These are phyloP conservation scores for Cyamopsis tetragonoloba DNA, from an alignment of 306 rosid species.

Conservation along the genomic window DNA sequence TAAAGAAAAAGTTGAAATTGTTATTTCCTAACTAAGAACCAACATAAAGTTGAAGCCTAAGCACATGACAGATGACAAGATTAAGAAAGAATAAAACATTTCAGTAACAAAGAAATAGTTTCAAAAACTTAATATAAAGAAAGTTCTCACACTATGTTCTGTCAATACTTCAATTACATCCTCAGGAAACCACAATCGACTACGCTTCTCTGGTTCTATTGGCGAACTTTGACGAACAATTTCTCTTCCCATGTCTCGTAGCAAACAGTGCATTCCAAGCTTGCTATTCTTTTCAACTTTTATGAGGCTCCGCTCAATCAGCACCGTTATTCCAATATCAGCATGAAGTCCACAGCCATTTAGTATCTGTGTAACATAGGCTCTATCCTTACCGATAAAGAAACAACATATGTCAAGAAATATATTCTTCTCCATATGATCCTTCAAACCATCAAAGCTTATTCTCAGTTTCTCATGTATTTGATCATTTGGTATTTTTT, in stretches of 20 bases:
- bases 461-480: conserved; percentile 10
- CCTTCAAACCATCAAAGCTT: background rate
- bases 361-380: background rate
- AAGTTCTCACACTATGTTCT: background rate
- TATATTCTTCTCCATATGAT: background rate
- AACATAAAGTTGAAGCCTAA: too few species aligned
- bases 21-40: too few species aligned
- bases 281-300: background rate
- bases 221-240: background rate
- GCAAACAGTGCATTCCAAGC: conserved; percentile 8
- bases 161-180: background rate
- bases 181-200: background rate
- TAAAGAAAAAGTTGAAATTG: too few species aligned
- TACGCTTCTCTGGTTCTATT: background rate
- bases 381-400: conserved; percentile 23
- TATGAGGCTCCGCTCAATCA: conserved; percentile 20
- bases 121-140: background rate
- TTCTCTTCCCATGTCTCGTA: conserved; percentile 33
- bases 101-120: background rate
- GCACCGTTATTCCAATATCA: conserved; percentile 14
- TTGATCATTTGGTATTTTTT: conserved; percentile 4
- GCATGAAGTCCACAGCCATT: conserved; percentile 27
- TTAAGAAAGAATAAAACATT: too few species aligned
- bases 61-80: background rate
- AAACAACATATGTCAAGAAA: conserved; percentile 35